Conservation (phyloP, 2,329 filamentous ascomycete species). For the Beauveria scarabaeidicola region DNA sequence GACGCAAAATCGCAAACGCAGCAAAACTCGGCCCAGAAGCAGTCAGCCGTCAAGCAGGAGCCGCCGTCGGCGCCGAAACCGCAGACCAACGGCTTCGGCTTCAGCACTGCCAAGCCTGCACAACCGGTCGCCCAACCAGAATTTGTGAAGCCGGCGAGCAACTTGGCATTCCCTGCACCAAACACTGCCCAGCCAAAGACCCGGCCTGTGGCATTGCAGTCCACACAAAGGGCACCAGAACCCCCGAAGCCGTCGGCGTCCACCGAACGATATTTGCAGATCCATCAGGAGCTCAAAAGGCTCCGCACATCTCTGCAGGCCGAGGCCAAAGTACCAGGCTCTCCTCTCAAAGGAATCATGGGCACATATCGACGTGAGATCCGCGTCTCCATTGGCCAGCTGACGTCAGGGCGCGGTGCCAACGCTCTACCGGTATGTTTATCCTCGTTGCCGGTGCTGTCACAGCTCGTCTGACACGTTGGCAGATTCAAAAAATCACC, state of each 20-base stretch:
- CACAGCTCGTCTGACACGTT: conserved; percentile 13
- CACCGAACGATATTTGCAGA: conserved; percentile 40
- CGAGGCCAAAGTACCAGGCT: conserved; percentile 39
- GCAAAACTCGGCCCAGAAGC: background rate
- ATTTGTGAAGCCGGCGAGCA: background rate
- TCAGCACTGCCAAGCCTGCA: conserved; percentile 18
- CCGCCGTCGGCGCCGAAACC: conserved; percentile 9
- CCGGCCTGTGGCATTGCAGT: conserved; percentile 7
- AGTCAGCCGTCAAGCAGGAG: conserved; percentile 6
- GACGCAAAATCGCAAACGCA: background rate
- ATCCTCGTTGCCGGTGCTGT: background rate
- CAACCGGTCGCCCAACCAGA: conserved; percentile 14
- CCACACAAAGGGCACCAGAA: background rate
- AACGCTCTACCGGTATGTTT: conserved; percentile 39
- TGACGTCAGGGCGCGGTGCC: conserved; percentile 55
- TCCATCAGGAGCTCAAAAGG: conserved; percentile 62
- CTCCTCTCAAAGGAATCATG: conserved; percentile 53
- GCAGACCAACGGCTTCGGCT: conserved; percentile 16
- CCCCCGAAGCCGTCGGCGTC: background rate
- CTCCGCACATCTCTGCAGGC: conserved; percentile 54
- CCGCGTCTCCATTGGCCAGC: conserved; percentile 63
- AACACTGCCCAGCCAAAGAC: conserved; percentile 9
- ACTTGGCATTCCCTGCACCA: background rate
- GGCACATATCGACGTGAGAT: conserved; percentile 66
- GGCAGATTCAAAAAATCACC: conserved; percentile 29